Base-by-base conservation (phyloP, 176 grass and related monocot genomes). In the Hsuehochloa calcarea region DNA sequence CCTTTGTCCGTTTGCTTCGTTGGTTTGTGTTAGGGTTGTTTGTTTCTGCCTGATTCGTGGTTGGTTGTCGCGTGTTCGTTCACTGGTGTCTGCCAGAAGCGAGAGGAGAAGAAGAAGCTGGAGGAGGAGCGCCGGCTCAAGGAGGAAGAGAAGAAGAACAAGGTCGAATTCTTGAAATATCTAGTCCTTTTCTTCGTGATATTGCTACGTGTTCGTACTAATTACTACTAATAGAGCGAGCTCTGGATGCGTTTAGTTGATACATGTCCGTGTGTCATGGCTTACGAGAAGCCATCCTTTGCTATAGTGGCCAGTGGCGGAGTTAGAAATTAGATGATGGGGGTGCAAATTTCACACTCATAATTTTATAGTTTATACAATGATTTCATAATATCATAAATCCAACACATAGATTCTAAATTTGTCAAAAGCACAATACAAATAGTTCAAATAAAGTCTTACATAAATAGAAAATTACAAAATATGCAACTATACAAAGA, bases 51-150 rank as follows among this genome's bases (percentile, higher is more conserved):
- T 72, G 45, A 29, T 69, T 80, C 5, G 5, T 55, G 59, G 51
- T 35, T 85, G 71, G 54, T 83, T 56, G 67, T 40, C 17, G 67
- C 70, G 5, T 45, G 44, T 9, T 80, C 54, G 63, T 19, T 74
- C 63, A 29, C n/a, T 41, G 23, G 40, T n/a, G 40, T 83, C 91
- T 65, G 91, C 96, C 44, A 73, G 82, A 98, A 96, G 86, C 87
- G 91, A 54, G 91, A 98, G 78, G 85, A 93, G 77, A 94, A 72
- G 90, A 98, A 92, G 88, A 92, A 94, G 72, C 86, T 80, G 80
- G 96, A 98, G 85, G 93, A 95, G 90, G 91, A 95, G 81, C 94
- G 94, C n/a, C 84, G 91, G 58, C 89, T 93, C 5, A 93, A 98
- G 77, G 96, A 98, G 71, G 93, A 98, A 45, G 96, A 90, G 59